These are phyloP conservation scores for Rhizopogon rudus DNA, from an alignment of 768 basidiomycete genomes.

Conservation along the genomic window DNA sequence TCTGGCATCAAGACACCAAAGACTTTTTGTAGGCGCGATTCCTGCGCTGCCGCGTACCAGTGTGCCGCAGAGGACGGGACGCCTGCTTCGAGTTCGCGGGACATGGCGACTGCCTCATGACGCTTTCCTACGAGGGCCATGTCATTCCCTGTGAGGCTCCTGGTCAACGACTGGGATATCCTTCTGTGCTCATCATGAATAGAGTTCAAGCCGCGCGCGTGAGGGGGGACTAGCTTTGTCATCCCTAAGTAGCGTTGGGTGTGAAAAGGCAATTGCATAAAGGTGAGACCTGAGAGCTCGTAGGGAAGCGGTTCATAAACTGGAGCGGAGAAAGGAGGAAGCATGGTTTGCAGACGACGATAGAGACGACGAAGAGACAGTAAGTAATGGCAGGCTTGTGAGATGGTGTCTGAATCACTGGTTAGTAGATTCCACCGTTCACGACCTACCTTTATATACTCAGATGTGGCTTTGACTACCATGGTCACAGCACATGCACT, in stretches of 20 bases:
- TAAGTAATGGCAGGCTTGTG: neutral
- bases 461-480: neutral
- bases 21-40: neutral
- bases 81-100: neutral
- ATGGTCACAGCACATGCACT: neutral
- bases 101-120: neutral
- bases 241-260: conserved; percentile 3
- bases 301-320: conserved; percentile 5
- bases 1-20: conserved; percentile 7
- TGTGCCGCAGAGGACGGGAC: neutral
- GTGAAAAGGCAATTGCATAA: neutral
- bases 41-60: neutral
- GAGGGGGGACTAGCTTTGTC: neutral
- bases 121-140: neutral
- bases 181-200: neutral
- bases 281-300: conserved; percentile 1
- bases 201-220: neutral
- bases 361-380: neutral
- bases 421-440: neutral
- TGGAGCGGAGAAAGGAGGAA: neutral
- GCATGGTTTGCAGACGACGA: conserved; percentile 2
- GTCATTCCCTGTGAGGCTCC: neutral
- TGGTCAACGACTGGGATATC: neutral
- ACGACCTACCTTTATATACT: neutral
- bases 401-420: no score